Percentiles rank a stretch among this genome's conserved stretches.
phyloP scores from a whole-genome alignment of 805 yeast genomes.

The Cyberlindnera misumaiensis region DNA sequence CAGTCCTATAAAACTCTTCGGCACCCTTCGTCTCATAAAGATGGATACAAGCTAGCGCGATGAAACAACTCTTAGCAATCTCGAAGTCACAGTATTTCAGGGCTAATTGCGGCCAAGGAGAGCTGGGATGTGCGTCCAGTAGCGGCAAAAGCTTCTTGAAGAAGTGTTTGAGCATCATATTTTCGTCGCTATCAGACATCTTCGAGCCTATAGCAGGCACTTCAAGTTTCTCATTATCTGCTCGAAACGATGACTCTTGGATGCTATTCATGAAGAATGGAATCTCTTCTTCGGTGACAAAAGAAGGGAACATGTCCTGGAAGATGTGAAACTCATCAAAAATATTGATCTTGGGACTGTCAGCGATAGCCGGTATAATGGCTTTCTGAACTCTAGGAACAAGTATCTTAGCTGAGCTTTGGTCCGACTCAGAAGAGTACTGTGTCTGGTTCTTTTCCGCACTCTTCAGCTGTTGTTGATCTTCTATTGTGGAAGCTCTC shows the following conservation, averaged over 20 bases:
- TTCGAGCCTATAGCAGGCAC: slow-evolving; percentile 1
- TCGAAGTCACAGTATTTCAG: slow-evolving; percentile 51
- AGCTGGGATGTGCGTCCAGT: slow-evolving; percentile 52
- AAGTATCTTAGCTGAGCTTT: too few species aligned
- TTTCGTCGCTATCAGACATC: slow-evolving; percentile 40
- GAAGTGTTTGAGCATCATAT: slow-evolving; percentile 48
- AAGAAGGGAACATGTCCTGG: slow-evolving; percentile 22
- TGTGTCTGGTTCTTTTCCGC: background rate
- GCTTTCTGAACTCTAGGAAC: too few species aligned
- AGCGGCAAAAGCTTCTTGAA: slow-evolving; percentile 46
- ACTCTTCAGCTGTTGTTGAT: background rate
- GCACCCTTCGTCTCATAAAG: slow-evolving; percentile 50
- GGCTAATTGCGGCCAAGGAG: slow-evolving; percentile 58
- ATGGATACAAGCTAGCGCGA: slow-evolving; percentile 50
- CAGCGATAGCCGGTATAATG: background rate
- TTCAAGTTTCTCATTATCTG: background rate
- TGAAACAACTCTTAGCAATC: slow-evolving; percentile 50
- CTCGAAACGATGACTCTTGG: background rate
- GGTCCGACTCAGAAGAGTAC: background rate
- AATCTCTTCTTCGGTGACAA: slow-evolving; percentile 11
- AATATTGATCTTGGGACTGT: slow-evolving; percentile 6
- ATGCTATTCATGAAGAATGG: slow-evolving; percentile 14
- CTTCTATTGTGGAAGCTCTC: slow-evolving; percentile 5
- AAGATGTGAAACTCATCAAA: slow-evolving; percentile 21
- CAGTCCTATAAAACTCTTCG: slow-evolving; percentile 43